These are phyloP conservation scores for Nemania serpens DNA, from an alignment of 2,329 filamentous ascomycete genomes.

Conservation along the genomic window DNA sequence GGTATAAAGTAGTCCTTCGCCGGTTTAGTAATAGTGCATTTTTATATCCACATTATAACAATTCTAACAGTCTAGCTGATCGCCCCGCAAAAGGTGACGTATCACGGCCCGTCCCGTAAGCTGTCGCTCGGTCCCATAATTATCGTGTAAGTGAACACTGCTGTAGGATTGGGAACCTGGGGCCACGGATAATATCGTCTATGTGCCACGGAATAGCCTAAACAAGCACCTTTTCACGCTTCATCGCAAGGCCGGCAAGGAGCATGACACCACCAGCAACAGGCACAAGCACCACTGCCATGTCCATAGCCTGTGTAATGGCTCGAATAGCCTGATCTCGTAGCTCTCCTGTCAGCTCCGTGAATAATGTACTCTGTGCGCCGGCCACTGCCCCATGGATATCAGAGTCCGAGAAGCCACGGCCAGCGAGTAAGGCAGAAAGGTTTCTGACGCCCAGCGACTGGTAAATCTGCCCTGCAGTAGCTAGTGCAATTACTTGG, in stretches of 20 bases:
- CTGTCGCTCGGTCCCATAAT: too few species aligned
- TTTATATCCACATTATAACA: too few species aligned
- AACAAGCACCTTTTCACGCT: not conserved
- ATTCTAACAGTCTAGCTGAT: too few species aligned
- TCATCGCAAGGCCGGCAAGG: constrained; percentile 16
- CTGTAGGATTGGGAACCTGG: too few species aligned
- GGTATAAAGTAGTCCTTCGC: too few species aligned
- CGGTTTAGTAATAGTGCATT: too few species aligned
- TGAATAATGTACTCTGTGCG: constrained; percentile 41
- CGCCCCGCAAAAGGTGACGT: too few species aligned
- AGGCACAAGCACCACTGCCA: constrained; percentile 20
- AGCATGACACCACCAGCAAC: constrained; percentile 31
- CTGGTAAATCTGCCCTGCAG: constrained; percentile 30
- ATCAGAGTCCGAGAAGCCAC: constrained; percentile 36
- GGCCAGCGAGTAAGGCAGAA: constrained; percentile 32
- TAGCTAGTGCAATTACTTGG: constrained; percentile 20
- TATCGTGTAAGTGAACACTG: too few species aligned
- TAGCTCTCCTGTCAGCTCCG: constrained; percentile 33
- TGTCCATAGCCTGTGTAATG: constrained; percentile 35
- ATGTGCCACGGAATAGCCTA: not conserved
- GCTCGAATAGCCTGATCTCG: constrained; percentile 38
- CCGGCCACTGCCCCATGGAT: constrained; percentile 42
- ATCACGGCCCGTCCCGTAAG: too few species aligned
- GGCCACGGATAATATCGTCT: too few species aligned
- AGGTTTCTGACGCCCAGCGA: constrained; percentile 32